Evolutionary conservation across 805 yeast species (phyloP), one percentile per base, ranked within the genome.

Genomic region (Ogataea naganishii): DNA sequence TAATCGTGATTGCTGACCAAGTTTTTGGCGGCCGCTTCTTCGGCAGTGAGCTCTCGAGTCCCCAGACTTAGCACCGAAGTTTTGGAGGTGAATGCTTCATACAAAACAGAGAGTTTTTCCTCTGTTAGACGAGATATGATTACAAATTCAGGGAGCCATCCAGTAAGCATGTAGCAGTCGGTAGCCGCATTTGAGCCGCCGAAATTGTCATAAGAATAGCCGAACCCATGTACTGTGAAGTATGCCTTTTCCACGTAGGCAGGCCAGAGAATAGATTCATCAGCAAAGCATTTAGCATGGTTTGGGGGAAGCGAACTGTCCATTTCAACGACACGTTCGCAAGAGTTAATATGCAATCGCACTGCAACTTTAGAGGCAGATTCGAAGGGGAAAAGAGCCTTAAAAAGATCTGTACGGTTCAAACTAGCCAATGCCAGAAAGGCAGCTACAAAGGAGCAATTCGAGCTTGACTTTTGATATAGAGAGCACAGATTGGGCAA

Each of bases 171-270:
- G 41, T 58, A 82, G 0, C 81, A 67, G 44, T 82, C 95, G 10
- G 66, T 58, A 3, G 80, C 80, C 44, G 82, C 72, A 47, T 85
- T 83, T 0, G 95, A 83, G 0, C 96, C 96, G 1, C 49, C 44
- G 27, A 75, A 69, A n/a, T 59, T 58, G 41, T 79, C 79, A 3
- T n/a, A n/a, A n/a, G 84, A 80, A 17, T 51, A 36, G 3, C 59
- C 55, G 1, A 53, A 64, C 51, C 40, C 41, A 14, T 44, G 15
- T 0, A 79, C 48, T 41, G 72, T 71, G 35, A 85, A 56, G 44
- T 72, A 80, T 0, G 94, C 92, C 42, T 80, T 76, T 49, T 86
- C 95, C 1, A 82, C 39, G n/a, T 83, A 40, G 0, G 83, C 80
- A 0, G 88, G 88, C 81, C 85, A 77, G 5, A 50, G 40, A 3